phyloP scores from a whole-genome alignment of 1,139 yeast species.

The Hanseniaspora uvarum region DNA sequence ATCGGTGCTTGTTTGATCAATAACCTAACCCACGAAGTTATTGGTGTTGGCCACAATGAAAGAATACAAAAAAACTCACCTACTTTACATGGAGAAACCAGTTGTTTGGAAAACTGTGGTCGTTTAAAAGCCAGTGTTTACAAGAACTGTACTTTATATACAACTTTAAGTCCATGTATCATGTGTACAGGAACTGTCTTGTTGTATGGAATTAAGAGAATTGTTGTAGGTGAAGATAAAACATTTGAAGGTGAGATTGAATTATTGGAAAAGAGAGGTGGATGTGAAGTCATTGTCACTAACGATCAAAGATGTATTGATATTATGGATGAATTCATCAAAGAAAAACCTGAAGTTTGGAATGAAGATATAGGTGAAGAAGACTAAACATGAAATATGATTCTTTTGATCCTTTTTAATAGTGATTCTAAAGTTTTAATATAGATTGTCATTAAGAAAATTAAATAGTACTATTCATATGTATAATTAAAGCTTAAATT shows the following conservation, averaged over 20 bases:
- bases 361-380: conserved; percentile 73
- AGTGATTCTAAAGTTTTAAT: too few species aligned
- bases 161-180: conserved; percentile 83
- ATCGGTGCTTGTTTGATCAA: conserved; percentile 69
- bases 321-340: conserved; percentile 66
- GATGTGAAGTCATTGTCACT: conserved; percentile 56
- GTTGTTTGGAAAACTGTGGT: conserved; percentile 83
- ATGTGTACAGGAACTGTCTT: conserved; percentile 94
- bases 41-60: conserved; percentile 83
- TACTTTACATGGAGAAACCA: conserved; percentile 81
- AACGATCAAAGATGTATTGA: conserved; percentile 58
- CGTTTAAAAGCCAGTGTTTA: conserved; percentile 59
- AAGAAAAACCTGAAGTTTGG: conserved; percentile 74
- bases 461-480: too few species aligned
- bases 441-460: too few species aligned
- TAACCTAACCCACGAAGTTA: conserved; percentile 62
- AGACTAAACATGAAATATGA: background rate
- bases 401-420: too few species aligned
- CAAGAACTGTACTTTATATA: conserved; percentile 70
- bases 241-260: conserved; percentile 74
- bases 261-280: conserved; percentile 52
- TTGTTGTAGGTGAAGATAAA: conserved; percentile 78
- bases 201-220: conserved; percentile 74
- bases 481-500: too few species aligned
- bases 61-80: conserved; percentile 74